Base-by-base conservation (phyloP, 1,139 yeast species). In the Torulaspora pretoriensis region DNA sequence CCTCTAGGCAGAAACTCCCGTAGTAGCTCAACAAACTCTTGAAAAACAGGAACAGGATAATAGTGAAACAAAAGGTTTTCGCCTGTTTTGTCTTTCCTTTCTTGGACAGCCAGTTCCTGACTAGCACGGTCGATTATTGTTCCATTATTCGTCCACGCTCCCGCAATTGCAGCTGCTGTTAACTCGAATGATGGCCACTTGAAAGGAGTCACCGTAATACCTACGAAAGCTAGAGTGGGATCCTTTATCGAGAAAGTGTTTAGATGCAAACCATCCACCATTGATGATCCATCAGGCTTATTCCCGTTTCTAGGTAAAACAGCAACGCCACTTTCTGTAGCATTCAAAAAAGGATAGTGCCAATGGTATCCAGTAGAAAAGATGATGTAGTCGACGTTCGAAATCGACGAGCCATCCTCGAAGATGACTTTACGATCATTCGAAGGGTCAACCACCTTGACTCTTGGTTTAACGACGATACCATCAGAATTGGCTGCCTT, bases 341-440 rank as follows among this genome's bases (percentile, higher is more conserved):
- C 48, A 37, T 50, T 53, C 39, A 69, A 53, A 46, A 68, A 69
- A 8, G 72, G 71, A 43, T 61, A 64, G 34, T 63, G 61, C 48
- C 63, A 58, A 47, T 68, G 71, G 55, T 71, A 72, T 4, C 76
- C 76, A 1, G 76, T 72, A 19, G 73, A 69, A 38, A 69, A 66
- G 13, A 72, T 54, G 24, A 71, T 57, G 17, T 47, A 50, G 45
- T 70, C 74, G 41, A 72, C 65, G 17, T 56, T 64, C 0, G 49
- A 52, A 35, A 59, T 63, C 1, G 38, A 42, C 0, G 68, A 46
- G 2, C 72, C 74, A 52, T 71, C 74, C 6, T 52, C 57, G 48
- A 70, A 72, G 25, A 54, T 52, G 3, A 71, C 66, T 0, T 56
- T 40, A 26, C 35, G 42, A 24, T 37, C 40, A 10, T 49, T 31